Evolutionary conservation across 495 filamentous ascomycete species (phyloP).

Genomic region (Neurospora discreta): DNA sequence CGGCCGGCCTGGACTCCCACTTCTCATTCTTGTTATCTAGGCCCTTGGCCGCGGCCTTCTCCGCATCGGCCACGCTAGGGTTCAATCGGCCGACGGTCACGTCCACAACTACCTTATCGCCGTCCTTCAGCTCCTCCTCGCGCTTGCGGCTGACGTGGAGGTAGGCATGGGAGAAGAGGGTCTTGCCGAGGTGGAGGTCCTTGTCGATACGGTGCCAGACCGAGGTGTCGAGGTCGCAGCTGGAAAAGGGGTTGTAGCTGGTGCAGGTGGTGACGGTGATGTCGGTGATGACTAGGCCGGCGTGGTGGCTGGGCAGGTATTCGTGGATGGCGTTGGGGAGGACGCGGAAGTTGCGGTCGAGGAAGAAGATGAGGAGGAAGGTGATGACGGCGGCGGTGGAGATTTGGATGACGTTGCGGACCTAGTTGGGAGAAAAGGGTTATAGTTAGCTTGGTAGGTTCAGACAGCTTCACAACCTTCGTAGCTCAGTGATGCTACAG

Average conservation of each 20-base stretch:
- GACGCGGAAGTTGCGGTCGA: conserved; percentile 73
- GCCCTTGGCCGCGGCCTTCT: conserved; percentile 45
- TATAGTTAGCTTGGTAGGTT: not conserved
- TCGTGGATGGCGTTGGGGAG: conserved; percentile 73
- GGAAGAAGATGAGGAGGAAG: conserved; percentile 58
- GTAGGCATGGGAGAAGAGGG: conserved; percentile 69
- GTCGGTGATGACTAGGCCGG: conserved; percentile 78
- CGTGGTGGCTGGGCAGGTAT: conserved; percentile 70
- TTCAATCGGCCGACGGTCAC: conserved; percentile 68
- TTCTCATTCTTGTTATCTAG: conserved; percentile 36
- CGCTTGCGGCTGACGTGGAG: conserved; percentile 76
- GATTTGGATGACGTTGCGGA: conserved; percentile 79
- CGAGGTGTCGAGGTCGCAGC: conserved; percentile 64
- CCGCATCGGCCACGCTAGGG: conserved; percentile 19
- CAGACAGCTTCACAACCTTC: not conserved
- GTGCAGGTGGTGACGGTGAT: conserved; percentile 74
- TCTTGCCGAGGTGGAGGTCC: conserved; percentile 70
- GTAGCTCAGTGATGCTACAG: not conserved
- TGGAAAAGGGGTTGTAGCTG: conserved; percentile 59
- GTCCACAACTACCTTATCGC: conserved; percentile 76
- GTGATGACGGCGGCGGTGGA: conserved; percentile 52
- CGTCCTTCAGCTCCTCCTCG: conserved; percentile 66
- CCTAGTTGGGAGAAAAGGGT: conserved; percentile 26
- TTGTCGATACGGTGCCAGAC: conserved; percentile 83
- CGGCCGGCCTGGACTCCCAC: conserved; percentile 74